Evolutionary conservation across 2,329 filamentous ascomycete genomes (phyloP).

Genomic region (Fusarium tjaetaba): DNA sequence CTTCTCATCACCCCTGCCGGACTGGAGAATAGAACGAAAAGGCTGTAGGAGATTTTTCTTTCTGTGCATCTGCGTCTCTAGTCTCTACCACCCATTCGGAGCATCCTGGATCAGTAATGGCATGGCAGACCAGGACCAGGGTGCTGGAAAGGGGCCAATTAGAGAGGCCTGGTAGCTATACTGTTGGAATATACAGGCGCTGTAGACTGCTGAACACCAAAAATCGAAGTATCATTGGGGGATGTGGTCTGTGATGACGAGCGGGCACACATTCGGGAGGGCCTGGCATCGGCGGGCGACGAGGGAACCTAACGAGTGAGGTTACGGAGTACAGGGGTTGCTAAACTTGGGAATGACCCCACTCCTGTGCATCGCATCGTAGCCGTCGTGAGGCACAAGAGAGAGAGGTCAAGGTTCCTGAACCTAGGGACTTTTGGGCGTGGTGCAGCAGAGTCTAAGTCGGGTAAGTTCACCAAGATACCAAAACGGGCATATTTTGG

Average conservation of each 20-base stretch:
- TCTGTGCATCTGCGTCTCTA: slow-evolving; percentile 37
- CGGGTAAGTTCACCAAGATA: slow-evolving; percentile 16
- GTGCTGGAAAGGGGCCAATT: slow-evolving; percentile 38
- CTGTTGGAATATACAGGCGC: slow-evolving; percentile 31
- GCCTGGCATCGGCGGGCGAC: slow-evolving; percentile 17
- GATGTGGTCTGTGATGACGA: slow-evolving; percentile 37
- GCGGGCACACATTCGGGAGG: slow-evolving; percentile 36
- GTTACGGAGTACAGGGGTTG: slow-evolving; percentile 30
- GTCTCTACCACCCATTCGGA: slow-evolving; percentile 41
- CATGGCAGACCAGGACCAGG: slow-evolving; percentile 35
- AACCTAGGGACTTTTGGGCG: slow-evolving; percentile 21
- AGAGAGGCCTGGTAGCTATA: slow-evolving; percentile 25
- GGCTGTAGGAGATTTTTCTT: slow-evolving; percentile 29
- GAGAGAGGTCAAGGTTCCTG: neutral
- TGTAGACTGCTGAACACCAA: slow-evolving; percentile 30
- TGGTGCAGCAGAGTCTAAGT: slow-evolving; percentile 12
- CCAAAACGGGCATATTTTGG: slow-evolving; percentile 29
- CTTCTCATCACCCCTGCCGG: slow-evolving; percentile 32
- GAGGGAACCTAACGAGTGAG: slow-evolving; percentile 21
- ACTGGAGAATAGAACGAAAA: slow-evolving; percentile 18
- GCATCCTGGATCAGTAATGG: slow-evolving; percentile 34
- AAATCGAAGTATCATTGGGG: slow-evolving; percentile 39
- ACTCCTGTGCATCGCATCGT: slow-evolving; percentile 27
- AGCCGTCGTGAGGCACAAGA: slow-evolving; percentile 23
- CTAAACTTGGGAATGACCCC: slow-evolving; percentile 32